Base-by-base conservation (phyloP, 257 asterid species). In the Buddleja alternifolia region DNA sequence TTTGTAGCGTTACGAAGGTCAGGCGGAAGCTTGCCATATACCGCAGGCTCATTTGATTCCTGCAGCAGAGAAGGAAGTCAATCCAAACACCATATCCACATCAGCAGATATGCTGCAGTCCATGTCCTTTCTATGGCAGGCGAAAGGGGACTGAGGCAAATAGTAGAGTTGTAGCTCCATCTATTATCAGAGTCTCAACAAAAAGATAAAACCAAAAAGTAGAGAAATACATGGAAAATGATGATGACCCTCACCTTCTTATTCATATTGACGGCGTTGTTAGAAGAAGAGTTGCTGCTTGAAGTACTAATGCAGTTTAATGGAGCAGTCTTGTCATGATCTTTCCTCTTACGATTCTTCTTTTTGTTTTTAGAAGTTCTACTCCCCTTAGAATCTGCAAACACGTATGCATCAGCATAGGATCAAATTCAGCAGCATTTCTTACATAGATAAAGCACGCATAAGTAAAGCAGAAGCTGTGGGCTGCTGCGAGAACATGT, bases 281-380 rank as follows among this genome's bases (percentile, higher is more conserved):
- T 67, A 32, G 85, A 80, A 73, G 83, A 78, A 45, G 85, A 75
- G 57, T 69, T 54, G 75, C 64, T 66, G 76, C 81, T 72, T 60
- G 92, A 77, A 50, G 77, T 60, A 67, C 79, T 81, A 44, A 76
- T 76, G 73, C 81, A 71, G 72, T 78, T 82, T 40, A 81, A 63
- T 50, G 77, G 62, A 74, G 84, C 67, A 80, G 70, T 81, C 80
- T 82, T 88, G 48, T 83, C 88, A 66, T 84, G 85, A 62, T 90
- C 99, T 82, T 90, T 93, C 85, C 84, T 85, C 86, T 74, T 85
- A 19, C 97, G 95, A 23, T 83, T 93, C 74, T 93, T 90, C 90
- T 86, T 90, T 81, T 88, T 93, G 77, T 54, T 87, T 73, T 87
- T 93, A 41, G 95, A 80, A 79, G 82, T 63, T 73, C 81, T 73